Conservation (phyloP, 1,139 yeast species). For the Yamadazyma sp. region DNA sequence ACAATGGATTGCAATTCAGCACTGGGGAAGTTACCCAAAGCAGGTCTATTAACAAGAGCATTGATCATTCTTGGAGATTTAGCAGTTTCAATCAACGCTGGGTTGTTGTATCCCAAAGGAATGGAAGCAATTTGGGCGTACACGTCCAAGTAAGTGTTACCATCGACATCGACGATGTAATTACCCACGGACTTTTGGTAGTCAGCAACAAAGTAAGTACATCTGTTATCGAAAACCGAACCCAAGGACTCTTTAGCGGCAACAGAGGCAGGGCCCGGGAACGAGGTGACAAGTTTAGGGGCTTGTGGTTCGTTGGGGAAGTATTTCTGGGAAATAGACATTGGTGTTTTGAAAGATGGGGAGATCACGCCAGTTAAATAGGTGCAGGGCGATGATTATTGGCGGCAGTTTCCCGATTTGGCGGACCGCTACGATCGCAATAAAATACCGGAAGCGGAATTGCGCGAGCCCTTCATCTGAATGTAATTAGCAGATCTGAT, state of each 20-base stretch:
- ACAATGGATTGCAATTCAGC: conserved; percentile 59
- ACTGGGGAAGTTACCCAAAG: conserved; percentile 73
- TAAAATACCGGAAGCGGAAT: too few relatives aligned
- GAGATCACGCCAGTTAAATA: not conserved
- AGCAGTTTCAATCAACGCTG: conserved; percentile 62
- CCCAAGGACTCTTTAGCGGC: conserved; percentile 49
- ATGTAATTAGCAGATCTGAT: too few relatives aligned
- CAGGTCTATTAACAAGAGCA: conserved; percentile 72
- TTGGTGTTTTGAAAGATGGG: conserved; percentile 6
- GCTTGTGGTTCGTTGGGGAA: conserved; percentile 67
- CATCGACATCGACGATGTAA: conserved; percentile 71
- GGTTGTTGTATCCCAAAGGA: conserved; percentile 74
- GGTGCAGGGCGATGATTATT: not conserved
- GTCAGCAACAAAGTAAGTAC: conserved; percentile 69
- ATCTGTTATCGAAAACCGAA: conserved; percentile 61
- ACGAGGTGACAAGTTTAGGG: conserved; percentile 52
- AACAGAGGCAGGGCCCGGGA: conserved; percentile 67
- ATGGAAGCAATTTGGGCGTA: conserved; percentile 76
- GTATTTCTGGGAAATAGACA: conserved; percentile 51
- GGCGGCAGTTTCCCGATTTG: conserved; percentile 1
- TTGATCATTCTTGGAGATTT: conserved; percentile 64
- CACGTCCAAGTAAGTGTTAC: conserved; percentile 61
- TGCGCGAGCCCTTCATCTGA: too few relatives aligned
- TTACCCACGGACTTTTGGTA: conserved; percentile 67
- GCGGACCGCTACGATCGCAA: too few relatives aligned